Percentiles rank a stretch among this genome's conserved stretches.
phyloP scores from a whole-genome alignment of 495 filamentous ascomycete species.

The Lasiosphaeriaceae sp. region DNA sequence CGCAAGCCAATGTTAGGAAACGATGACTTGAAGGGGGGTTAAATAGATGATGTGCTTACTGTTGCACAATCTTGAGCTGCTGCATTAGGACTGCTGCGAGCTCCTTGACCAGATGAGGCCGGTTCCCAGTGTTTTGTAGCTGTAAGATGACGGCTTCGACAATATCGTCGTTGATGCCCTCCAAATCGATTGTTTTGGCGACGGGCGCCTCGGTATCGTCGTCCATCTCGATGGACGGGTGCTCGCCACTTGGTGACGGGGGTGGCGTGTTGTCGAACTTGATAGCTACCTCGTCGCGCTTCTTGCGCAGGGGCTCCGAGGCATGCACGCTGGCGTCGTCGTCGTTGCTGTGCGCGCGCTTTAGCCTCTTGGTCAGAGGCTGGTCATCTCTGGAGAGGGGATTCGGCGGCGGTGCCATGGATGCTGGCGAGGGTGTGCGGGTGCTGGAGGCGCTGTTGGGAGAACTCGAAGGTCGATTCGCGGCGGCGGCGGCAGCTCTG shows the following conservation, averaged over 20 bases:
- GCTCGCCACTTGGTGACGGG: conserved; percentile 59
- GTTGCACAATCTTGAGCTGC: conserved; percentile 79
- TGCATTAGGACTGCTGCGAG: conserved; percentile 75
- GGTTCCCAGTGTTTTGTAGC: conserved; percentile 86
- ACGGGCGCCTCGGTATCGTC: conserved; percentile 18
- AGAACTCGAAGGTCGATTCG: conserved; percentile 20
- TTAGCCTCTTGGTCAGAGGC: conserved; percentile 78
- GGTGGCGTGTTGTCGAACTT: conserved; percentile 71
- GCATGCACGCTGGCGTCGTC: conserved; percentile 43
- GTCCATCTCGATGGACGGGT: conserved; percentile 39
- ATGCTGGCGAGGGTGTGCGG: conserved; percentile 48
- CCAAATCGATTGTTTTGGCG: conserved; percentile 67
- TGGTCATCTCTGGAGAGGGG: conserved; percentile 49
- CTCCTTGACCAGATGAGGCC: conserved; percentile 92
- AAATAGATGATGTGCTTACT: conserved; percentile 52
- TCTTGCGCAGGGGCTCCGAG: conserved; percentile 47
- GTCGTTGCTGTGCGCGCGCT: conserved; percentile 67
- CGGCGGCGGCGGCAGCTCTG: conserved; percentile 42
- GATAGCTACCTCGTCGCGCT: conserved; percentile 49
- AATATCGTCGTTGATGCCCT: conserved; percentile 91
- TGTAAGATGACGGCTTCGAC: conserved; percentile 89
- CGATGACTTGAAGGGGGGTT: not conserved
- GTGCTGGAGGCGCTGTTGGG: conserved; percentile 20
- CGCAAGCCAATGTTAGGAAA: conserved; percentile 30
- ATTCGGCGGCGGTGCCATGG: conserved; percentile 49